Evolutionary conservation across 2,329 filamentous ascomycete species (phyloP), one percentile per base, ranked within the genome.

Genomic region (Phialophora verrucosa): DNA sequence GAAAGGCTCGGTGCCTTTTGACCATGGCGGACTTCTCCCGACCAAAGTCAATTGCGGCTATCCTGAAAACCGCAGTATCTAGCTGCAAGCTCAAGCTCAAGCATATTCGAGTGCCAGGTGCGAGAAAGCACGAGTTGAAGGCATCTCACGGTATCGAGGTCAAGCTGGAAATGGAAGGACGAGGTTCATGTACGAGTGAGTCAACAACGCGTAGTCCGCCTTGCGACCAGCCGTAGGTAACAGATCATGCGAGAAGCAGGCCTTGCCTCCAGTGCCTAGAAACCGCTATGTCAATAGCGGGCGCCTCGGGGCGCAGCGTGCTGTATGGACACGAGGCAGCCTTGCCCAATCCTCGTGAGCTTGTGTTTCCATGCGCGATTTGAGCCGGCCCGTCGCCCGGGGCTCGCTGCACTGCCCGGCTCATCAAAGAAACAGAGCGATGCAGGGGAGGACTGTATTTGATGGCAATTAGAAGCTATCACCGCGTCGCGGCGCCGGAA

Each of bases 1-100:
- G 59, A 61, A 61, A 61, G 59, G 59, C 59, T 53, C 51, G 35
- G 32, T 61, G 59, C n/a, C 59, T 51, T 31, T 61, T 61, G 14
- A 61, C 59, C 59, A 61, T 61, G 31, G 35, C 47, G 31, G 59
- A 10, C 17, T n/a, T 14, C 27, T 35, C 17, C 31, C 17, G 12
- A n/a, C 6, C 27, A 32, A 31, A 27, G 50, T n/a, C 23, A 51
- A 17, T 53, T 14, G n/a, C 23, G 23, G 25, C 27, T 50, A 8
- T 11, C 57, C 50, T 20, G 54, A 20, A 42, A 35, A 10, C 31
- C 50, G 31, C 10, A 14, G n/a, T 12, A 53, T 44, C 25, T 35
- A 44, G 44, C 27, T 20, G 42, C 27, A 25, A 29, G 42, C 29
- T n/a, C 38, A 29, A 11, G n/a, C 57, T 31, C 29, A 50, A 12